Base-by-base conservation (phyloP, 2,329 filamentous ascomycete species). In the Cladosporium phlei region DNA sequence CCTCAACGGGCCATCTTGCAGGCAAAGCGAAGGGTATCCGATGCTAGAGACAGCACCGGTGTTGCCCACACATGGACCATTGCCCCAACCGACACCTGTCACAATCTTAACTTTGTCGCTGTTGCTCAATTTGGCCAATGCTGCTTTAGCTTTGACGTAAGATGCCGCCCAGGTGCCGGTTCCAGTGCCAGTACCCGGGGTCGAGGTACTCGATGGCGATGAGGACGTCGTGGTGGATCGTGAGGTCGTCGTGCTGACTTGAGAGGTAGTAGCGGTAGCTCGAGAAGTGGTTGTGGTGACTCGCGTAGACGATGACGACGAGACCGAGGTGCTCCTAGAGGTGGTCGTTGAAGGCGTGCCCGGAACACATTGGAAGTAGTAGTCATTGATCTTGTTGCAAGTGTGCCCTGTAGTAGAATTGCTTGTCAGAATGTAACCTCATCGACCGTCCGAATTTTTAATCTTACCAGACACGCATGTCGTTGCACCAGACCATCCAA, bases 1-100 rank as follows among this genome's bases (percentile, higher is more conserved):
- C 44, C 90, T 90, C 7, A 95, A 69, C 0, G 91, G 89, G 0
- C 89, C 90, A 59, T 96, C 90, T 62, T 95, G 89, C 17, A 96
- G 70, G 53, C 86, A 88, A 16, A 95, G 71, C n/a, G 82, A 79
- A 0, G 89, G 89, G 53, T 96, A 95, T 12, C 84, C 84, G 53
- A 79, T 53, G 55, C 70, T 59, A n/a, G 65, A 62, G 2, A 72
- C 70, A 1, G 68, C 64, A 7, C 70, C 70, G 20, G 71, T 75
- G 51, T 75, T 74, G 11, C 72, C 72, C 3, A 77, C 83, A 4
- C 85, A 85, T 38, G 51, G 27, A 1, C 49, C 53, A 21, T 50
- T 50, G 5, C 12, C 19, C 48, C 48, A 50, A 16, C 48, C 48
- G 2, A 50, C 45, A 19, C 66, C 66, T 11, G 64, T 63, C 7